Percentiles rank a stretch among this genome's conserved stretches.
Evolutionary conservation across 2,329 filamentous ascomycete species (phyloP).

Genomic region (Alternaria gansuensis): DNA sequence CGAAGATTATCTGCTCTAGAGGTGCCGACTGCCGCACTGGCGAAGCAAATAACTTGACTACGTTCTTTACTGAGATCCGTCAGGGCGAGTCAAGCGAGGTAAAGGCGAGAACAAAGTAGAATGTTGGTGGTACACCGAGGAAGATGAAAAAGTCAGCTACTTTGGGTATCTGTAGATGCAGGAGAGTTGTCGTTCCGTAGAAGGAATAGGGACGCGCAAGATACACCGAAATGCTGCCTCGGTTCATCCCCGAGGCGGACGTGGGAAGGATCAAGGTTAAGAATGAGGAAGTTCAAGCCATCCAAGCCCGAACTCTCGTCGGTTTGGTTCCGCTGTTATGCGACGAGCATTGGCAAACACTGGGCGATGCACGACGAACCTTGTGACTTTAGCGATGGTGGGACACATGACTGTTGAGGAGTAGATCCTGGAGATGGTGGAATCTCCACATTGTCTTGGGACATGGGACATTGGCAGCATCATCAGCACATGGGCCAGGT

Average conservation of each 20-base stretch:
- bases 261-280: neutral
- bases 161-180: neutral
- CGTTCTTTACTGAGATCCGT: neutral
- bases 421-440: constrained; percentile 14
- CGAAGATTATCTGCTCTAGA: neutral
- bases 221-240: constrained; percentile 4
- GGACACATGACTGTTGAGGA: constrained; percentile 18
- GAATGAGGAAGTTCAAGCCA: neutral
- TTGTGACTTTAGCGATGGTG: constrained; percentile 11
- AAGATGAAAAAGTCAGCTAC: neutral
- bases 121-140: too few relatives aligned
- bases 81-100: neutral
- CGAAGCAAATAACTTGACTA: neutral
- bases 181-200: neutral
- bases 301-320: constrained; percentile 6
- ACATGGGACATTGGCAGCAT: constrained; percentile 12
- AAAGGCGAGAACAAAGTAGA: neutral
- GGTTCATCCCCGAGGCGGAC: neutral
- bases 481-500: constrained; percentile 7
- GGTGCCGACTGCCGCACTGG: neutral
- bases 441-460: constrained; percentile 11
- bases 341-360: constrained; percentile 4
- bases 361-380: neutral
- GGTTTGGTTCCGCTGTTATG: constrained; percentile 1
- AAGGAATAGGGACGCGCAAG: neutral